Evolutionary conservation across 495 filamentous ascomycete genomes (phyloP).

Genomic region (Penicillium riverlandense): DNA sequence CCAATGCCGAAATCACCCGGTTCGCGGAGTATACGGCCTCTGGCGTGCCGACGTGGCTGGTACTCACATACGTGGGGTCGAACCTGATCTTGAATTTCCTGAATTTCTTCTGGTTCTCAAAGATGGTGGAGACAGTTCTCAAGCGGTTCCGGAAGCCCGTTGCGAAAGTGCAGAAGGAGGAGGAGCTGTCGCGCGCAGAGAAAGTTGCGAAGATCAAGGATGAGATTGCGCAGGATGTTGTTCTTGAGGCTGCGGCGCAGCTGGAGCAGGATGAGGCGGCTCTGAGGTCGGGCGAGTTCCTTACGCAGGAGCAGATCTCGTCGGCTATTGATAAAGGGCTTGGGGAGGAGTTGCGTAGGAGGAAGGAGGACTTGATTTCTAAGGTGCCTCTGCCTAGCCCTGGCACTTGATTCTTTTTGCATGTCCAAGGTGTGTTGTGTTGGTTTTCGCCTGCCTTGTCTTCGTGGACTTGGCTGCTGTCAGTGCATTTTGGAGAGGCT

Average conservation of each 20-base stretch:
- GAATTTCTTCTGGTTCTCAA: constrained; percentile 94
- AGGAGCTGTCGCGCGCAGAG: constrained; percentile 3
- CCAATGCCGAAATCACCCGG: constrained; percentile 43
- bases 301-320: constrained; percentile 15
- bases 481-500: too few species aligned
- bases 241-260: constrained; percentile 31
- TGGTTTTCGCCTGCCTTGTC: background rate
- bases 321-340: constrained; percentile 18
- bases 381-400: constrained; percentile 14
- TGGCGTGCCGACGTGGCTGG: constrained; percentile 73
- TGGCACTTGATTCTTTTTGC: background rate
- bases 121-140: constrained; percentile 88
- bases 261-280: constrained; percentile 29
- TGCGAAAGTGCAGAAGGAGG: constrained; percentile 9
- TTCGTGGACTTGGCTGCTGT: too few species aligned
- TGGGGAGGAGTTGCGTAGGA: constrained; percentile 21
- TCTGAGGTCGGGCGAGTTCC: constrained; percentile 18
- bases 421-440: background rate
- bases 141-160: constrained; percentile 66
- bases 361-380: constrained; percentile 15
- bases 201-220: constrained; percentile 9
- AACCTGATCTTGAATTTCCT: constrained; percentile 79
- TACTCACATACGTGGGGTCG: constrained; percentile 61
- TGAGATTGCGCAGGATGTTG: constrained; percentile 23
- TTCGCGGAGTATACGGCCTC: constrained; percentile 38